Evolutionary conservation across 345 rosid genomes (phyloP).

Genomic region (Melaleuca quinquenervia): DNA sequence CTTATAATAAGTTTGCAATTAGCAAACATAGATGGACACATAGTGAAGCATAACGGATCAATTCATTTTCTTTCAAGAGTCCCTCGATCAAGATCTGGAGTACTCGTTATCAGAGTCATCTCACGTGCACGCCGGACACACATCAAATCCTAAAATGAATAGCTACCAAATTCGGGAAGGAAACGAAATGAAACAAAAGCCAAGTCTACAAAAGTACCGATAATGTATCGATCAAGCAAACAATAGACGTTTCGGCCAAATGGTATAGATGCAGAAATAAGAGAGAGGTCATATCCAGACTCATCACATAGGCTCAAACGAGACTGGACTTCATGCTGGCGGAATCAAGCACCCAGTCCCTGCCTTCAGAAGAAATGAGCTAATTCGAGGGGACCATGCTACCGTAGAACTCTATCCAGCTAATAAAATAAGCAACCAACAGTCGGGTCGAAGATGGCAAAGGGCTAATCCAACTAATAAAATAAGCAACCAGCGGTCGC

Average conservation of each 20-base stretch:
- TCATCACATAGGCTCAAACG: neutral
- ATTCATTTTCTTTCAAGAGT: neutral
- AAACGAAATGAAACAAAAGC: neutral
- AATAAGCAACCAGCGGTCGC: neutral
- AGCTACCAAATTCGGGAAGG: too few relatives aligned
- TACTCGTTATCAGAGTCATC: neutral
- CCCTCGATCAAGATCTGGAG: neutral
- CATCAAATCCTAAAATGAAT: too few relatives aligned
- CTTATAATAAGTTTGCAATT: too few relatives aligned
- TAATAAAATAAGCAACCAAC: neutral
- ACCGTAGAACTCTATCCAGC: neutral
- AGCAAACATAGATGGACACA: neutral
- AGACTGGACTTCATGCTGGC: neutral
- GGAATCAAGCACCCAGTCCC: too few relatives aligned
- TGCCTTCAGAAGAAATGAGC: neutral
- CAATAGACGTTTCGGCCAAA: neutral
- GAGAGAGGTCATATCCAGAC: neutral
- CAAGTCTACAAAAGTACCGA: accelerated
- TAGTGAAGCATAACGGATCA: neutral
- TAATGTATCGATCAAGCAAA: neutral
- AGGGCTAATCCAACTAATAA: neutral
- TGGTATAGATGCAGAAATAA: neutral
- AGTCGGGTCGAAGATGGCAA: neutral
- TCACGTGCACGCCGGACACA: neutral
- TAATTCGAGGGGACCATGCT: neutral